A percentile compares a stretch with the other conserved stretches of the same genome.
phyloP scores from a whole-genome alignment of 345 rosid genomes.

The Eucalyptus guilfoylei region DNA sequence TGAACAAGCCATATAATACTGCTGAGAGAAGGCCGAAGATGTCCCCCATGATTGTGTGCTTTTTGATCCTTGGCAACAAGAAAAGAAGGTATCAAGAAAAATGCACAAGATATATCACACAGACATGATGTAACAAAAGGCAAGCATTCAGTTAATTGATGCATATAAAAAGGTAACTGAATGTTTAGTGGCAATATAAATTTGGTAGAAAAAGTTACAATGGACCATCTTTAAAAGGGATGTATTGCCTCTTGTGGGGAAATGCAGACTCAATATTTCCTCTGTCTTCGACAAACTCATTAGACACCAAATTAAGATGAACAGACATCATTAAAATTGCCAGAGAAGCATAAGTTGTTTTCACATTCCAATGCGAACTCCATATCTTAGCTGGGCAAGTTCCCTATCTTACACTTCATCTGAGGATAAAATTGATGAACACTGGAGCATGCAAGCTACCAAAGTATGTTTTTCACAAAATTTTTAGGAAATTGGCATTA shows the following conservation, averaged over 20 bases:
- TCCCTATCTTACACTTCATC: neutral
- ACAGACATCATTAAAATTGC: neutral
- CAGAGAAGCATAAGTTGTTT: neutral
- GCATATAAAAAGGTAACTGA: neutral
- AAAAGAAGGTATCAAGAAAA: neutral
- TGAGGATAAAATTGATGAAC: neutral
- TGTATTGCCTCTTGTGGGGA: neutral
- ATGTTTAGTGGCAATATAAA: neutral
- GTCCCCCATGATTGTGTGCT: slow-evolving; percentile 36
- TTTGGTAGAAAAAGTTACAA: neutral
- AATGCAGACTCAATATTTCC: neutral
- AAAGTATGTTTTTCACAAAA: neutral
- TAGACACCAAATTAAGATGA: neutral
- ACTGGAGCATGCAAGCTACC: neutral
- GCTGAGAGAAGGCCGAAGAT: slow-evolving; percentile 50
- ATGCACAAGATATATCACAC: neutral
- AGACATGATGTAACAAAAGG: no score
- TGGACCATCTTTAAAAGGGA: neutral
- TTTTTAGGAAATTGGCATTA: neutral
- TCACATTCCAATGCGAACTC: neutral
- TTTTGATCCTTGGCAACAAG: slow-evolving; percentile 19
- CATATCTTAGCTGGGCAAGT: neutral
- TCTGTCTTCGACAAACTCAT: neutral
- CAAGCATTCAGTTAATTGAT: neutral
- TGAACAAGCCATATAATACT: slow-evolving; percentile 36